Conservation (phyloP, 73 alveolate species). For the Tetrahymena thermophila region DNA sequence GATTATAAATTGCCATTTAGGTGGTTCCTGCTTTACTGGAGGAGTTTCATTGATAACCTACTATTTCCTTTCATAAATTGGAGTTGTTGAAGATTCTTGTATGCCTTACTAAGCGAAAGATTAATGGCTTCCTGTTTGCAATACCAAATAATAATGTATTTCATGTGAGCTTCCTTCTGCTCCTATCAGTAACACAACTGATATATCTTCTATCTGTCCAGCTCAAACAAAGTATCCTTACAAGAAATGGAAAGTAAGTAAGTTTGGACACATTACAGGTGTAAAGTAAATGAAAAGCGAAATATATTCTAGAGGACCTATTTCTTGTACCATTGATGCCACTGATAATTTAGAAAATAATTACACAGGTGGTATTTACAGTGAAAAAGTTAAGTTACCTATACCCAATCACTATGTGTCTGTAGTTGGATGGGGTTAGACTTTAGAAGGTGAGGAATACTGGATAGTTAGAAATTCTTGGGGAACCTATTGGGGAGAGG, state of each 20-base stretch:
- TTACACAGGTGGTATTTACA: constrained; percentile 79
- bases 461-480: constrained; percentile 88
- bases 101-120: constrained; percentile 59
- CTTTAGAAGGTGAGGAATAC: constrained; percentile 51
- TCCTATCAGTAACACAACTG: neutral
- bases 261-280: constrained; percentile 52
- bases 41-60: constrained; percentile 71
- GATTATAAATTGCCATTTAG: constrained; percentile 72
- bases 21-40: constrained; percentile 71
- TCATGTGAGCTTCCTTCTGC: neutral
- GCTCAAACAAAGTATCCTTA: neutral
- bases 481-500: constrained; percentile 92
- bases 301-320: constrained; percentile 73
- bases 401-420: constrained; percentile 54
- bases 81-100: constrained; percentile 75
- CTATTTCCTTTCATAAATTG: constrained; percentile 45
- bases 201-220: neutral
- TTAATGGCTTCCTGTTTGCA: neutral
- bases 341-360: constrained; percentile 33
- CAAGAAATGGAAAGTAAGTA: constrained; percentile 4
- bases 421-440: constrained; percentile 57
- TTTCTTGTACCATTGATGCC: constrained; percentile 58
- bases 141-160: neutral
- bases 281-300: constrained; percentile 71
- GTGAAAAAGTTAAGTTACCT: constrained; percentile 33